Conservation (phyloP, 768 basidiomycete genomes). For the Hysterangium stoloniferum region DNA sequence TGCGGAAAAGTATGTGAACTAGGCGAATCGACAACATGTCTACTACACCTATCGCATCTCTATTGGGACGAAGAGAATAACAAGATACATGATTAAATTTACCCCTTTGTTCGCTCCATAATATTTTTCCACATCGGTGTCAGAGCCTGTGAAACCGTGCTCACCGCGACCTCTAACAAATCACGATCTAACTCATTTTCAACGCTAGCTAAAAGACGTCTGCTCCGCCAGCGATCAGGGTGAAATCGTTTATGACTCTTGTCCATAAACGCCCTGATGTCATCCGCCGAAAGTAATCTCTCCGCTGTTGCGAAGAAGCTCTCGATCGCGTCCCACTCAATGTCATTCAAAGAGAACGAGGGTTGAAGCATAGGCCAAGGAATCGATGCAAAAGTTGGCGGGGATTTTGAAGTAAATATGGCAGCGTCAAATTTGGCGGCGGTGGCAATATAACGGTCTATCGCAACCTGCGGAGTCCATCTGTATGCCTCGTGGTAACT, state of each 20-base stretch:
- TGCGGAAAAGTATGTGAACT: background rate
- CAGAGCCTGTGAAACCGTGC: constrained; percentile 65
- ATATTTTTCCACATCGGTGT: constrained; percentile 50
- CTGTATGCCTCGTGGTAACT: background rate
- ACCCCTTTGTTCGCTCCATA: background rate
- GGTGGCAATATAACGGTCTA: constrained; percentile 59
- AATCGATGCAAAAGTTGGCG: constrained; percentile 52
- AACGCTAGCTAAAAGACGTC: constrained; percentile 52
- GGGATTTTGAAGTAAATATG: constrained; percentile 41
- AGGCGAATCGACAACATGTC: background rate
- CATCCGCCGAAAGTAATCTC: constrained; percentile 45
- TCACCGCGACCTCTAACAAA: constrained; percentile 61
- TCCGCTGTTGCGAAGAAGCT: constrained; percentile 55
- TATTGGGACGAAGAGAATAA: background rate
- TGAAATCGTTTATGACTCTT: constrained; percentile 71
- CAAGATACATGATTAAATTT: background rate
- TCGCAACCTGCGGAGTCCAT: constrained; percentile 60
- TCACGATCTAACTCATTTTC: constrained; percentile 48
- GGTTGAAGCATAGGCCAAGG: constrained; percentile 70
- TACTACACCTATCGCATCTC: background rate
- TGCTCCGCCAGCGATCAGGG: constrained; percentile 71
- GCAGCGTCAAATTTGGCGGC: constrained; percentile 56
- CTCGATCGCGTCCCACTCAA: constrained; percentile 67
- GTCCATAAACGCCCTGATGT: constrained; percentile 59
- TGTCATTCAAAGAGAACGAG: constrained; percentile 49